These are phyloP conservation scores for Ustilago nuda DNA, from an alignment of 1,284 basidiomycete genomes.

Conservation along the genomic window DNA sequence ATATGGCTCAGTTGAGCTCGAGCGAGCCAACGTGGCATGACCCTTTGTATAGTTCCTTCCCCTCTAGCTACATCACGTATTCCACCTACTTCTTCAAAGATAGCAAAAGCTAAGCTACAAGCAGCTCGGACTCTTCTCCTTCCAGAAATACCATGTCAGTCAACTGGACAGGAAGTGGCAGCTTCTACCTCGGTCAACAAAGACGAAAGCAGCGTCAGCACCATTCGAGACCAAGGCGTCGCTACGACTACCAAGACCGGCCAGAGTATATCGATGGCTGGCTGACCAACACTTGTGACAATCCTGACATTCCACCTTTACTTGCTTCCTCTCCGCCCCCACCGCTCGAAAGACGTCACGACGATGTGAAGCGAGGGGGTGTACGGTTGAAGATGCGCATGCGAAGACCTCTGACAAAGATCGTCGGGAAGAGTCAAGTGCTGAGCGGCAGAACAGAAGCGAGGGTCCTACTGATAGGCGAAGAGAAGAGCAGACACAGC, in stretches of 20 bases:
- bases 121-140: background rate
- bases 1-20: too few relatives aligned
- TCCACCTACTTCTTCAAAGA: too few relatives aligned
- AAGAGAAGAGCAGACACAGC: background rate
- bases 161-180: slow-evolving; percentile 52
- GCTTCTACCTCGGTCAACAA: slow-evolving; percentile 19
- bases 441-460: background rate
- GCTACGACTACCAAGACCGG: background rate
- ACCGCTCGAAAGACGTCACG: background rate
- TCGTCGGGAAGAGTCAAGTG: background rate
- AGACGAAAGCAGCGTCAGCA: slow-evolving; percentile 16
- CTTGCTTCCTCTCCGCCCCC: slow-evolving; percentile 10
- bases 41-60: too few relatives aligned
- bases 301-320: slow-evolving; percentile 1
- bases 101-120: background rate
- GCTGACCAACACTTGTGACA: slow-evolving; percentile 16
- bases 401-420: background rate
- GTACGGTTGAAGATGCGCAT: background rate
- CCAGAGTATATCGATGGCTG: slow-evolving; percentile 5
- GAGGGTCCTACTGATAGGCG: background rate
- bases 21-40: too few relatives aligned
- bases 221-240: background rate
- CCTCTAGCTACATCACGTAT: too few relatives aligned
- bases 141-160: slow-evolving; percentile 24
- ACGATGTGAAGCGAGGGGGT: background rate